Evolutionary conservation across 306 rosid genomes (phyloP), one percentile per base, ranked within the genome.

Genomic region (Dryas octopetala): DNA sequence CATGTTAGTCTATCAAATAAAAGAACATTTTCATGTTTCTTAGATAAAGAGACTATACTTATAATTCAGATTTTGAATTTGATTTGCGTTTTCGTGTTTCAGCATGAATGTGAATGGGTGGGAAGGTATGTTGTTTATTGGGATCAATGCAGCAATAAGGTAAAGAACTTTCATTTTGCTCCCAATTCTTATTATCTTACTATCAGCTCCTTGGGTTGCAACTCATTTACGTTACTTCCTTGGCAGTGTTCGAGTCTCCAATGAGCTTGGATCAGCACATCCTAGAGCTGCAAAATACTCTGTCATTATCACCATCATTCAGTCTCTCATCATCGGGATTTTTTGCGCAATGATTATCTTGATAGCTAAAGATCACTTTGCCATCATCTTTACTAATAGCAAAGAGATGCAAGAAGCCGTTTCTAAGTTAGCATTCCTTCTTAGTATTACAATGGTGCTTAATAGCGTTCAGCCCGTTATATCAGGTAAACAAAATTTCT

Each of bases 51-150:
- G 23, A 23, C 23, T 23, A 23, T 23, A 23, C 23, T 23, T 23
- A 23, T 23, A 64, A 4, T 45, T 14, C 45, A 53, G 26, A 74
- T 40, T 43, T 46, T 41, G 6, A 50, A 32, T 38, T 40, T 50
- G 16, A 64, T 64, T 9, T 76, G 23, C 63, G 43, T 72, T 51
- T 57, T 71, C 28, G 23, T 68, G 32, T 80, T 81, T 73, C 91
- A 95, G 99, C 88, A 92, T 95, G 99, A 95, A 92, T 71, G 45
- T 95, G 46, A 90, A 95, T 76, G 99, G 99, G 17, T 92, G 97
- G 97, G 99, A 92, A 86, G 97, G 99, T 74, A 95, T 95, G 95
- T 54, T 95, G 82, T 95, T 92, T 62, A 92, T 95, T 79, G 99
- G 99, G 77, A 80, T 95, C 79, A 90, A 95, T 88, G 98, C 99